Evolutionary conservation across 2,329 filamentous ascomycete genomes (phyloP), one percentile per base, ranked within the genome.

Genomic region (Cercospora sesami): DNA sequence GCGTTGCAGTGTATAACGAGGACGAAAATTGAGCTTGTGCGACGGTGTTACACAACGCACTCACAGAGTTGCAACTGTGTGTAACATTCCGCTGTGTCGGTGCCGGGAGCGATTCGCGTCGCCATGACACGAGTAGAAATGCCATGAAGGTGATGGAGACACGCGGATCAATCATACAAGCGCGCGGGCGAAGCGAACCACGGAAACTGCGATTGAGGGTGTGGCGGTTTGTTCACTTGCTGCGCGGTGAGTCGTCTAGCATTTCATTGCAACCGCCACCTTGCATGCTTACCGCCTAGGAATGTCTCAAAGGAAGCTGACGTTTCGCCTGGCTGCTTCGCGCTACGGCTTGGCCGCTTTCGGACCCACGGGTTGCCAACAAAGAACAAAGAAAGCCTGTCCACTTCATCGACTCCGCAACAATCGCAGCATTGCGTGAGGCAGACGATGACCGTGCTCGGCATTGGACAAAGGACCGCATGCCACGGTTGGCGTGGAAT

Each of bases 381-480:
- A 78, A 78, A 76, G 75, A 78, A 77, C 74, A 77, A 78, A 78
- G 75, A 76, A 75, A 71, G 60, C 60, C 59, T 63, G 66, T 64
- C 68, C 28, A 33, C 55, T 58, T 67, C 65, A 62, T 75, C 73
- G 68, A 73, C 69, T 73, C 73, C 72, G 71, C 71, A 73, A 77
- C 74, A 77, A 76, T 76, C 72, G 73, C 72, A 74, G 72, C 68
- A 71, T 68, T 71, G 68, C 69, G 68, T 67, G 68, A 73, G 63
- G 67, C 63, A 65, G 65, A 66, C 69, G 68, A 64, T 66, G 72
- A 64, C 74, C 71, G 72, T 72, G 73, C 73, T 71, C 72, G 72
- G 75, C 72, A 74, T 73, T 73, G 73, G 74, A 77, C 75, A 77
- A 76, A 77, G 75, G 70, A 70, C 55, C 65, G 70, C 74, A 75